Evolutionary conservation across 2,329 filamentous ascomycete species (phyloP).

Genomic region (Nannizzia gypsea): DNA sequence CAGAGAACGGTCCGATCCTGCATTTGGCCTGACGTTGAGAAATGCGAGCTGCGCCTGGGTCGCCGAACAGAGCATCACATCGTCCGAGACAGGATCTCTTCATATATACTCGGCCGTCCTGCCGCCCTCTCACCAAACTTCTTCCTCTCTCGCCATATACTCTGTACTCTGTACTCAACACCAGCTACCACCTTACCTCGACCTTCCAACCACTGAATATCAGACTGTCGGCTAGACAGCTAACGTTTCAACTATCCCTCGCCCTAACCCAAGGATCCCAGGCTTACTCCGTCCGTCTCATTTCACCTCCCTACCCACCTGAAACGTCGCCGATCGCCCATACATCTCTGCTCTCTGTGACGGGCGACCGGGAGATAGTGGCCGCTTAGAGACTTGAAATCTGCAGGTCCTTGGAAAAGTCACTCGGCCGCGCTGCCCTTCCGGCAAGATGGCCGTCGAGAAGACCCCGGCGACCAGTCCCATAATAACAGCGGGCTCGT

Average conservation of each 20-base stretch:
- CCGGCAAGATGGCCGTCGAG: neutral
- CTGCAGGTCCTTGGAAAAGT: neutral
- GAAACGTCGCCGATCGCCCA: neutral
- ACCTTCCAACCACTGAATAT: neutral
- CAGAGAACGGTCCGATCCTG: conserved; percentile 1
- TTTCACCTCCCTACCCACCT: conserved; percentile 1
- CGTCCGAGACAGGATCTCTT: conserved; percentile 1
- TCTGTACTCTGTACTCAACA: too few relatives aligned
- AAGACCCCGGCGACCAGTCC: neutral
- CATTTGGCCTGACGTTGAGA: neutral
- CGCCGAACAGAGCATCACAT: neutral
- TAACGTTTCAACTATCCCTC: neutral
- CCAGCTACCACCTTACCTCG: neutral
- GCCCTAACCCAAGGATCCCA: neutral
- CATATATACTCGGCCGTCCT: conserved; percentile 1
- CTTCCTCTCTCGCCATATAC: neutral
- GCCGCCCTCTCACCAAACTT: neutral
- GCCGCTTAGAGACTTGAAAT: neutral
- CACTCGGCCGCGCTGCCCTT: neutral
- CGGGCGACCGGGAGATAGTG: neutral
- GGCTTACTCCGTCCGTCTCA: neutral
- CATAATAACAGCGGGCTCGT: neutral
- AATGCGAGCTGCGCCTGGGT: neutral
- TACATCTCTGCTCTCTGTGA: neutral
- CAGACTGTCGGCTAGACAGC: neutral